A percentile compares a stretch with the other conserved stretches of the same genome.
Evolutionary conservation across 2,329 filamentous ascomycete genomes (phyloP).

Genomic region (Penicillium brasilianum): DNA sequence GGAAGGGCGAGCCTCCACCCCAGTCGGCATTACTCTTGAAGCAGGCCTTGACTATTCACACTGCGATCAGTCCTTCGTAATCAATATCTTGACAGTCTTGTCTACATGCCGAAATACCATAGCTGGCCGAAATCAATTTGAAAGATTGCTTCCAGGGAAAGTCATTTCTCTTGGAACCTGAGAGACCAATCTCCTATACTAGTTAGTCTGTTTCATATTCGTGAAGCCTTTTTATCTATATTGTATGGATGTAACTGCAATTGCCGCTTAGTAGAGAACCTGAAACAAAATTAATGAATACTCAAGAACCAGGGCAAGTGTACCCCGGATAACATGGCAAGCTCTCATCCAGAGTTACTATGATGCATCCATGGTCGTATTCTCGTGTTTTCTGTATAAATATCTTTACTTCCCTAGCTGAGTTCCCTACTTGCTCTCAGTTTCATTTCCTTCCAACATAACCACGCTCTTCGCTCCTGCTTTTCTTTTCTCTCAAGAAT

Average conservation of each 20-base stretch:
- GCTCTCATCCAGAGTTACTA: conserved; percentile 1
- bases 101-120: background rate
- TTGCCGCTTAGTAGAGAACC: conserved; percentile 2
- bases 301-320: conserved; percentile 2
- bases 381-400: conserved; percentile 1
- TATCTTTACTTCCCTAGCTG: background rate
- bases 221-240: conserved; percentile 1
- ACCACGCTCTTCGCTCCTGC: background rate
- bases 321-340: conserved; percentile 3
- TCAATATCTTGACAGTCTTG: conserved; percentile 3
- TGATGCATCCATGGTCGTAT: conserved; percentile 5
- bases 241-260: conserved; percentile 5
- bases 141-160: background rate
- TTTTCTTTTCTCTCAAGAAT: conserved; percentile 1
- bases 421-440: background rate
- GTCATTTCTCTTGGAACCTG: background rate
- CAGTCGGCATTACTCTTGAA: background rate
- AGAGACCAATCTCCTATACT: conserved; percentile 3
- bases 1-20: background rate
- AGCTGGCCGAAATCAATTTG: background rate
- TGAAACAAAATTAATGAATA: conserved; percentile 5
- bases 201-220: conserved; percentile 5
- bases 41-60: background rate
- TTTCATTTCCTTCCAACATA: background rate
- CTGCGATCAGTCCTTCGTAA: background rate